Evolutionary conservation across 1,139 yeast genomes (phyloP), one percentile per base, ranked within the genome.

Genomic region (Saccharomycopsis crataegensis): DNA sequence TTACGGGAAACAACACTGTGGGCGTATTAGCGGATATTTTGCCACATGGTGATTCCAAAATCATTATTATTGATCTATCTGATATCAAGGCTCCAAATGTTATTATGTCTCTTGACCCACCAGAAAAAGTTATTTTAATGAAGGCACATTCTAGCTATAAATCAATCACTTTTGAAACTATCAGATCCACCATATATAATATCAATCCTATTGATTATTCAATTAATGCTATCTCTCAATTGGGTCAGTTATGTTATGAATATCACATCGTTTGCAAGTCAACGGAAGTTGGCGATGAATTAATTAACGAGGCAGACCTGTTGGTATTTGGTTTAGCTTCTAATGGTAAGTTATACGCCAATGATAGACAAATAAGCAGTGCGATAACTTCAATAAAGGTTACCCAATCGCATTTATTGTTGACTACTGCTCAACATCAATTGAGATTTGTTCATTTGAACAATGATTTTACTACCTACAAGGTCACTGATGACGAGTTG

Each of bases 401-500:
- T 31, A 82, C 96, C 0, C 91, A 84, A 51, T 74, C 81, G 1
- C 86, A 86, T 63, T 70, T 93, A 42, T 70, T 90, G 33, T 86
- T 87, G 66, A 93, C 99, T 0, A 91, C 96, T 1, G 95, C 95
- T 2, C 94, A 87, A 62, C 86, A 90, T 58, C 81, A 81, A 59
- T 75, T 93, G 59, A 86, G 91, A 65, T 90, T 94, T 63, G 78
- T 89, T 45, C 97, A 90, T 67, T 72, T 91, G 64, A 73, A 73
- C 28, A 50, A 47, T 37, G 69, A 66, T 57, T 65, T 72, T 60
- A 65, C 50, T 14, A 49, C 48, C 9, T 56, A 53, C 28, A 53
- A 49, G 4, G 52, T 53, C 5, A 43, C 50, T 9, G 52, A 56
- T 40, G 56, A 53, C 5, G 56, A 50, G 12, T 43, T 56, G 22